Conservation (phyloP, 2,329 filamentous ascomycete species). For the Lachnellula arida region DNA sequence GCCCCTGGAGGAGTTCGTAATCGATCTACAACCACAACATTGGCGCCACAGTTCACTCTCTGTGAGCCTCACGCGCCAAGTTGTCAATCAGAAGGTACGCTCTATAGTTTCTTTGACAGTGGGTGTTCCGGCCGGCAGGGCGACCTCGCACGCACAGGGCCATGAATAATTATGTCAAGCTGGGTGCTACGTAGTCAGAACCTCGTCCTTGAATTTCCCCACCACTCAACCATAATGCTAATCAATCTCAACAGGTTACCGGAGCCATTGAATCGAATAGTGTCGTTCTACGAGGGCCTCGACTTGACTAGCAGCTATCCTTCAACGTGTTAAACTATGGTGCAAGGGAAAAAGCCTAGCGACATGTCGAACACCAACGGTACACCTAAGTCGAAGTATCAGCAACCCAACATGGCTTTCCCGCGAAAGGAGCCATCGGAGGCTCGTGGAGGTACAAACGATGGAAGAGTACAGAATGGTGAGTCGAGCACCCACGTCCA, state of each 20-base stretch:
- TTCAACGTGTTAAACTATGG: slow-evolving; percentile 49
- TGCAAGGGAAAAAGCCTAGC: slow-evolving; percentile 42
- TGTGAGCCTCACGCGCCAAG: slow-evolving; percentile 10
- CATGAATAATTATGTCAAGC: not conserved
- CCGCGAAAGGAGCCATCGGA: slow-evolving; percentile 57
- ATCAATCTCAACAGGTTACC: slow-evolving; percentile 8
- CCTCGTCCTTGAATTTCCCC: not conserved
- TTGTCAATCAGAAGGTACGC: slow-evolving; percentile 17
- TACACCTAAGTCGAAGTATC: slow-evolving; percentile 40
- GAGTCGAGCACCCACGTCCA: slow-evolving; percentile 21
- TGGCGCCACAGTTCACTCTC: slow-evolving; percentile 18
- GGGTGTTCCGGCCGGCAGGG: not conserved
- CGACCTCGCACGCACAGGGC: not conserved
- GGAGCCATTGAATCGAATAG: slow-evolving; percentile 3
- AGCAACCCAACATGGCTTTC: slow-evolving; percentile 52
- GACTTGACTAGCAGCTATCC: slow-evolving; percentile 6
- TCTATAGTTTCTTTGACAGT: not conserved
- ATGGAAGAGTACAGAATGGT: slow-evolving; percentile 52
- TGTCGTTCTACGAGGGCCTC: not conserved
- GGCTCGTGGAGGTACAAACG: slow-evolving; percentile 42
- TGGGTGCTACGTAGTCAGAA: not conserved
- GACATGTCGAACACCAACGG: slow-evolving; percentile 44
- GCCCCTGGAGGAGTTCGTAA: slow-evolving; percentile 14
- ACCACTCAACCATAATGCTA: not conserved
- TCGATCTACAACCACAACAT: slow-evolving; percentile 13